Evolutionary conservation across 805 yeast species (phyloP), one percentile per base, ranked within the genome.

Genomic region (Helenozyma rhizophorensis): DNA sequence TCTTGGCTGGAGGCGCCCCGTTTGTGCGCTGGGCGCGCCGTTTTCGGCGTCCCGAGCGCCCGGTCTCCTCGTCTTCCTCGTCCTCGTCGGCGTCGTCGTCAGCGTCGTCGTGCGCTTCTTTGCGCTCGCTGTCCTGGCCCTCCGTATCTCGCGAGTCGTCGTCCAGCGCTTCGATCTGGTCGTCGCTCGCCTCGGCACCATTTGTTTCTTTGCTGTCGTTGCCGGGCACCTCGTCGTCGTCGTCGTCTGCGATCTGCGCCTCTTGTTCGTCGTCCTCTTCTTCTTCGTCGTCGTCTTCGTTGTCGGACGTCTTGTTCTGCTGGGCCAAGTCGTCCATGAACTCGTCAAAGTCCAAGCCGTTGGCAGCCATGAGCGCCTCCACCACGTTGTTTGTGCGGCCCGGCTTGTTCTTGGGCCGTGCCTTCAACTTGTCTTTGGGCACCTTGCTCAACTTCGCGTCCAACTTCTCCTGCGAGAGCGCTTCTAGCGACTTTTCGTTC

Each of bases 281-380:
- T 12, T 31, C 34, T 11, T 29, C 38, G 9, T 25, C 31, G n/a
- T 31, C 45, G 1, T 32, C 43, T 17, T 34, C 38, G 9, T 25
- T 30, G 4, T 14, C 27, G 6, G 32, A 33, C 7, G 32, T 34
- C 10, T 32, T 23, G 19, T 41, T 37, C 9, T 40, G 40, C 16
- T 41, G 39, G 17, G 53, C 51, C 30, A 60, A 48, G n/a, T 45
- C 48, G 7, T 44, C 47, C 56, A 65, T 60, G 37, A 66, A 65
- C 3, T 46, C 46, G 19, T 65, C 68, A 36, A 62, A 66, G 10
- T 50, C 49, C 30, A 66, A 48, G 10, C 58, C 64, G 23, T 51
- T 51, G 6, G 70, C 59, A 2, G 70, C 67, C 17, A 54, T 46
- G 6, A 62, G 47, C 5, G 72, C 70, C 27, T 65, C 69, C 27